Percentiles rank a stretch among this genome's conserved stretches.
phyloP scores from a whole-genome alignment of 805 yeast species.

The Dipodascus albidus region DNA sequence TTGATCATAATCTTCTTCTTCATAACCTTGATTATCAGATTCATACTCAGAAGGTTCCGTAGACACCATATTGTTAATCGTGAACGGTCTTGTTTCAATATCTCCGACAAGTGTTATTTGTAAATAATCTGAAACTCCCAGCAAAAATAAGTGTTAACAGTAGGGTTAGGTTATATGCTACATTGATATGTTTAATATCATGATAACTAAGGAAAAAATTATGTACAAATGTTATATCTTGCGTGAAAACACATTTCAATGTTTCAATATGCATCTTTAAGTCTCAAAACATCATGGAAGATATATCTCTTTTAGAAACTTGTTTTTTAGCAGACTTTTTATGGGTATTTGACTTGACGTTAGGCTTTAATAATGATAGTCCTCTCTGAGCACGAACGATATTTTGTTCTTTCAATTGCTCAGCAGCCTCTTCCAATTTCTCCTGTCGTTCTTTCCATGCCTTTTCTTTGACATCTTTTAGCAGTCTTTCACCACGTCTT shows the following conservation, averaged over 20 bases:
- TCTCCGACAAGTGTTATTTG: too few relatives aligned
- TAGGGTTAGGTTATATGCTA: not conserved
- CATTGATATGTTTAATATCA: too few relatives aligned
- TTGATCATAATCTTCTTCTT: slow-evolving; percentile 10
- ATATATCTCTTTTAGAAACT: not conserved
- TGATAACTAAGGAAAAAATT: too few relatives aligned
- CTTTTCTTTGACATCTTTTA: slow-evolving; percentile 4
- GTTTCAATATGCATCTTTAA: too few relatives aligned
- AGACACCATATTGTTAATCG: not conserved
- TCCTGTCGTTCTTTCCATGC: slow-evolving; percentile 14
- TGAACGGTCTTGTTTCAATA: not conserved
- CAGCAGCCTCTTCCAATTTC: slow-evolving; percentile 11
- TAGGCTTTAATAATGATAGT: not conserved
- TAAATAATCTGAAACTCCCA: too few relatives aligned
- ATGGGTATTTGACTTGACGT: not conserved
- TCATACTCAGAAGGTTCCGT: not conserved
- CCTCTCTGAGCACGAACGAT: slow-evolving; percentile 1
- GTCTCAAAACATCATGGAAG: not conserved
- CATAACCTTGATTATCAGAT: slow-evolving; percentile 7
- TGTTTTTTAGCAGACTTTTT: not conserved
- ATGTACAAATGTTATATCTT: not conserved
- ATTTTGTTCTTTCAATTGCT: slow-evolving; percentile 6
- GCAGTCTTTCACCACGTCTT: slow-evolving; percentile 30
- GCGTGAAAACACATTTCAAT: too few relatives aligned
- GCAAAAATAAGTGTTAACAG: too few relatives aligned